phyloP scores from a whole-genome alignment of 2,329 filamentous ascomycete genomes.

The Colletotrichum tamarilloi region DNA sequence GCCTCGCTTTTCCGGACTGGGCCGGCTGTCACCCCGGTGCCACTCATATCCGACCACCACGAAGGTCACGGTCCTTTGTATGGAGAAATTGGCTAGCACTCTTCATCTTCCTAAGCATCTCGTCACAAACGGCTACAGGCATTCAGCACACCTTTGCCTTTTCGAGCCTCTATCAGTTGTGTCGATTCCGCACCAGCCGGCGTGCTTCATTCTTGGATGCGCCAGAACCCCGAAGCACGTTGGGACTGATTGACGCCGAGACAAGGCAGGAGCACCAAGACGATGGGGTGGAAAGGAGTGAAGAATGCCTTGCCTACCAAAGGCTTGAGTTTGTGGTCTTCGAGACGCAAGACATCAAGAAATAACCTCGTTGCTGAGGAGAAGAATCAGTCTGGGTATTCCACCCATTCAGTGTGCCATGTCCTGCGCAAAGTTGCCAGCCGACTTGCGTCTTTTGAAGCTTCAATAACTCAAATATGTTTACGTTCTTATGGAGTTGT shows the following conservation, averaged over 20 bases:
- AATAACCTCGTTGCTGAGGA: conserved; percentile 27
- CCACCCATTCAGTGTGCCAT: neutral
- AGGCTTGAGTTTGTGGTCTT: conserved; percentile 45
- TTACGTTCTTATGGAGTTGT: neutral
- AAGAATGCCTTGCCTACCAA: conserved; percentile 49
- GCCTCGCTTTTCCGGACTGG: conserved; percentile 25
- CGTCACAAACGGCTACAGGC: neutral
- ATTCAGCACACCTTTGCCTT: neutral
- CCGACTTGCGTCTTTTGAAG: neutral
- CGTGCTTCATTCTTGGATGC: neutral
- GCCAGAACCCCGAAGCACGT: neutral
- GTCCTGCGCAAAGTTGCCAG: conserved; percentile 34
- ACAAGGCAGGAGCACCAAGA: conserved; percentile 16
- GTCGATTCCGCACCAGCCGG: neutral
- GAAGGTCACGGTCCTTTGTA: conserved; percentile 15
- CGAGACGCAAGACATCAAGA: conserved; percentile 41
- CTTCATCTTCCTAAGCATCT: neutral
- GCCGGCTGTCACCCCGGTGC: conserved; percentile 20
- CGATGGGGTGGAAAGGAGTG: conserved; percentile 52
- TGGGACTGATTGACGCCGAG: neutral
- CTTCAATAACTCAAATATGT: too few species aligned
- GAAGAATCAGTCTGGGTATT: conserved; percentile 33
- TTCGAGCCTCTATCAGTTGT: neutral
- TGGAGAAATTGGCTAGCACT: neutral
- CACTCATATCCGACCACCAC: conserved; percentile 13